A percentile compares a stretch with the other conserved stretches of the same genome.
Conservation (phyloP, 805 yeast genomes). For the Pichia eremophila region DNA sequence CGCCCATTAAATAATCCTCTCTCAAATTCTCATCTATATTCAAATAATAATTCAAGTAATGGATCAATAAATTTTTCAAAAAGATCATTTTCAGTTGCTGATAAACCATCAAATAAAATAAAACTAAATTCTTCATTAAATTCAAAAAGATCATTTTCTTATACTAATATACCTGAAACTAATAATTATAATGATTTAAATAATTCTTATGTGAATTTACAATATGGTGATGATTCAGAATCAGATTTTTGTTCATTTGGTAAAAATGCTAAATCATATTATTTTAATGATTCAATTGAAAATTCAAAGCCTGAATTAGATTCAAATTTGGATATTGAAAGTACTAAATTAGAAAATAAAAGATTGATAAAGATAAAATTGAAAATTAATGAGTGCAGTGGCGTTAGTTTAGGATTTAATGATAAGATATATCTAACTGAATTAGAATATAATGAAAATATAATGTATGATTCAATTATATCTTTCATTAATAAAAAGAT, state of each 20-base stretch:
- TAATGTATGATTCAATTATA: neutral
- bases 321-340: no score
- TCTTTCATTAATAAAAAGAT: conserved; percentile 9
- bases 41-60: neutral
- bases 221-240: no score
- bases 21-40: neutral
- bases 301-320: no score
- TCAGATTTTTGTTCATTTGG: no score
- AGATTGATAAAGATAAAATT: conserved; percentile 4
- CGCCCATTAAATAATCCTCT: conserved; percentile 14
- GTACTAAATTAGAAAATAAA: no score
- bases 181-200: no score
- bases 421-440: conserved; percentile 20
- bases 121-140: no score
- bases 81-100: neutral
- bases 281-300: no score
- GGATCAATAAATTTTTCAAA: neutral
- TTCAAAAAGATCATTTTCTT: conserved; percentile 8
- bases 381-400: conserved; percentile 14
- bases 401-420: conserved; percentile 11
- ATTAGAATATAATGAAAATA: conserved; percentile 1
- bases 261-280: no score
- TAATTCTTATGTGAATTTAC: no score
- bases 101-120: neutral
- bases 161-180: conserved; percentile 5